phyloP scores from a whole-genome alignment of 73 alveolate species.

The Paramecium tetraurelia region DNA sequence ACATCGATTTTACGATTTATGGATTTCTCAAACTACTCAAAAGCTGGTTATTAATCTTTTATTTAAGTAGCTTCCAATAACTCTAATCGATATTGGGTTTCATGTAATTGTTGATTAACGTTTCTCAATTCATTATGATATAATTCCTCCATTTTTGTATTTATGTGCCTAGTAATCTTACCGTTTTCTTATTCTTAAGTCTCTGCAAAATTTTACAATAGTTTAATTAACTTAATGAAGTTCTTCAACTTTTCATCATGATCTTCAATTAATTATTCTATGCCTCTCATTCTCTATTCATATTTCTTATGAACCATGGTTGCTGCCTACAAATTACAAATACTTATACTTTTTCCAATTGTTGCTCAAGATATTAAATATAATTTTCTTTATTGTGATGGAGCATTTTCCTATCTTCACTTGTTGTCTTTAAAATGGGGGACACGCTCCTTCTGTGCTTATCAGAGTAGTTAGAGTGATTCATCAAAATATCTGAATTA shows the following conservation, averaged over 20 bases:
- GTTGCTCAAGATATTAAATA: not conserved
- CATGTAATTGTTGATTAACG: not conserved
- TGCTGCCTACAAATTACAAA: not conserved
- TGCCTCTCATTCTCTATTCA: constrained; percentile 14
- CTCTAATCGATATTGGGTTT: not conserved
- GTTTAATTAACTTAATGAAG: constrained; percentile 19
- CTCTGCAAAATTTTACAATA: constrained; percentile 38
- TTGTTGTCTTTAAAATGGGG: not conserved
- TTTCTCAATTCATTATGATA: not conserved
- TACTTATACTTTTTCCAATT: constrained; percentile 18
- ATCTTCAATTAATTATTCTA: not conserved
- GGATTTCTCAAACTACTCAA: not conserved
- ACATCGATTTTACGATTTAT: not conserved
- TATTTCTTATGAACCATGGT: constrained; percentile 1
- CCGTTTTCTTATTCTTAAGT: constrained; percentile 17
- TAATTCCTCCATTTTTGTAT: not conserved
- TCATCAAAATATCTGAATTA: not conserved
- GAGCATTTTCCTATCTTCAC: not conserved
- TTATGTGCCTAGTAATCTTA: not conserved
- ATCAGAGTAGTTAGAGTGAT: not conserved
- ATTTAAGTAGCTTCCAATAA: not conserved
- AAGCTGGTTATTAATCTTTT: not conserved
- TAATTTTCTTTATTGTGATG: constrained; percentile 10
- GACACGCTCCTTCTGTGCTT: constrained; percentile 24
- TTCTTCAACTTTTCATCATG: constrained; percentile 26